phyloP scores from a whole-genome alignment of 192 early-diverging fungal species.

The Entophlyctis luteolus region DNA sequence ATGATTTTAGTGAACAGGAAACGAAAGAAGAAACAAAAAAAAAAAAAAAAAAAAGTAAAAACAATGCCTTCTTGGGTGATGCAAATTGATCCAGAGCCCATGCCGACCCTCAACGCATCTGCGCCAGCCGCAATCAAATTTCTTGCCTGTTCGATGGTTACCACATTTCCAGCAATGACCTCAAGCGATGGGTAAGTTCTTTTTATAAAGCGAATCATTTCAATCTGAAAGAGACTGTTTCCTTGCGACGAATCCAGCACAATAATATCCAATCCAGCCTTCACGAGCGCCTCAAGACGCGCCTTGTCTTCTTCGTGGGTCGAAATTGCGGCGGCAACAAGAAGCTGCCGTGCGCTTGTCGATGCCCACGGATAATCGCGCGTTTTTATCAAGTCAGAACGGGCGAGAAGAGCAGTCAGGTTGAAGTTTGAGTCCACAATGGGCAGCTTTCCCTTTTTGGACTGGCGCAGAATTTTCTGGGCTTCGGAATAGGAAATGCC shows the following conservation, averaged over 20 bases:
- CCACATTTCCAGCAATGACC: slow-evolving; percentile 96
- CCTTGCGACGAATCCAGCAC: slow-evolving; percentile 96
- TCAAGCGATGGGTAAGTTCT: slow-evolving; percentile 74
- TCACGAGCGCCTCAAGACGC: slow-evolving; percentile 77
- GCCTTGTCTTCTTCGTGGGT: slow-evolving; percentile 85
- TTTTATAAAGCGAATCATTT: slow-evolving; percentile 94
- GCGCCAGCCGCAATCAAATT: slow-evolving; percentile 89
- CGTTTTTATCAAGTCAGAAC: slow-evolving; percentile 96
- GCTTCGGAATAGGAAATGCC: slow-evolving; percentile 89
- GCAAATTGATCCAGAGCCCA: slow-evolving; percentile 97
- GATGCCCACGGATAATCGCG: slow-evolving; percentile 90
- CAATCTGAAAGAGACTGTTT: slow-evolving; percentile 89
- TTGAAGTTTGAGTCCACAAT: slow-evolving; percentile 80
- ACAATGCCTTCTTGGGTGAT: slow-evolving; percentile 88
- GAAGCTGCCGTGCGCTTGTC: slow-evolving; percentile 87
- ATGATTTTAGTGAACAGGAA: slow-evolving; percentile 63
- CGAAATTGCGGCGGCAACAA: slow-evolving; percentile 88
- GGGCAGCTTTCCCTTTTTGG: slow-evolving; percentile 95
- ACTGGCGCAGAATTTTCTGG: slow-evolving; percentile 78
- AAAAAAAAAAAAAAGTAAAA: background rate
- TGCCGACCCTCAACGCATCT: slow-evolving; percentile 91
- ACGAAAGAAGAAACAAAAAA: slow-evolving; percentile 65
- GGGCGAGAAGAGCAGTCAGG: slow-evolving; percentile 86
- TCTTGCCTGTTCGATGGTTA: slow-evolving; percentile 72
- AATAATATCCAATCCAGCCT: slow-evolving; percentile 96